Base-by-base conservation (phyloP, 768 basidiomycete species). In the Daedaleopsis nitida region DNA sequence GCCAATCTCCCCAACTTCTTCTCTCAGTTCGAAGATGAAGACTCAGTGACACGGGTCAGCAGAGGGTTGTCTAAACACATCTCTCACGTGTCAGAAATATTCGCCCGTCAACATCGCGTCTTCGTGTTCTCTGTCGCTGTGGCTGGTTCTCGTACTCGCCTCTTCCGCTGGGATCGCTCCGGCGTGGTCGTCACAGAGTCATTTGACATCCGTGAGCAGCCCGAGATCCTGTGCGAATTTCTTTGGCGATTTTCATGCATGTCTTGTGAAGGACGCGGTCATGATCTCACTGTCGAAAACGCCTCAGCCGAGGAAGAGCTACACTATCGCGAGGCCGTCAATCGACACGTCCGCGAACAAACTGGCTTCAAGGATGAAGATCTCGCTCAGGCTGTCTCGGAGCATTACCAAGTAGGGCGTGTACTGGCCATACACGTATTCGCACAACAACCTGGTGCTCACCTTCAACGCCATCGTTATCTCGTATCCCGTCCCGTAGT, bases 141-240 rank as follows among this genome's bases (percentile, higher is more conserved):
- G 32, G 64, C 51, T 27, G 68, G 69, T 37, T 63, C 65, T 0
- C 54, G 54, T 23, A 73, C 65, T 23, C 71, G 75, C 4, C 54
- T 78, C 35, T 66, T 77, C 32, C 68, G 70, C 3, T 67, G 69
- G 60, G 77, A 78, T 57, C 69, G 76, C 2, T 58, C 73, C 5
- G 77, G 74, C 9, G 66, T 62, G 2, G 62, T 77, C 14, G 73
- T 75, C 6, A 66, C 75, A 0, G 56, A 57, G 23, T 27, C 53
- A 0, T 74, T 77, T 64, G 62, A 73, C 53, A 69, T 68, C 37
- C 47, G 57, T 1, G 13, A 65, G 11, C 23, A 70, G 2, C 61
- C 65, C 10, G 52, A 61, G 16, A 17, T 60, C 0, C 63, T 78
- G 3, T 55, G 65, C 6, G 68, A 73, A 11, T 77, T 75, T 53